Evolutionary conservation across 768 basidiomycete genomes (phyloP).

Genomic region (Boletus reticuloceps): DNA sequence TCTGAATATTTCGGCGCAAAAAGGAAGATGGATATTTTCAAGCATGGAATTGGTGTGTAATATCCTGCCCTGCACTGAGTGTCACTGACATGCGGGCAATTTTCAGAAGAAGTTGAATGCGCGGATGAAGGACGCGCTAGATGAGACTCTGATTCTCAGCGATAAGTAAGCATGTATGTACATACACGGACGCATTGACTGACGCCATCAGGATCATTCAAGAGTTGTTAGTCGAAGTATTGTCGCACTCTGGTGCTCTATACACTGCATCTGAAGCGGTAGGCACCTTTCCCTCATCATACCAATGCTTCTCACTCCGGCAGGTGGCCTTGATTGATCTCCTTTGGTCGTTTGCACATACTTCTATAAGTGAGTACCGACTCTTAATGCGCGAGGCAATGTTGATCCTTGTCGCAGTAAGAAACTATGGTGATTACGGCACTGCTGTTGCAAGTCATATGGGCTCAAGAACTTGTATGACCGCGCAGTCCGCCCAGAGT

Average conservation of each 20-base stretch:
- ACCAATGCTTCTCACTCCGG: not conserved
- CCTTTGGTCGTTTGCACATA: conserved; percentile 84
- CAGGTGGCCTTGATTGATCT: conserved; percentile 89
- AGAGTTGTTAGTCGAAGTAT: conserved; percentile 67
- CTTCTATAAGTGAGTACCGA: conserved; percentile 64
- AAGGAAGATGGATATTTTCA: conserved; percentile 72
- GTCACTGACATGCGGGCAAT: not conserved
- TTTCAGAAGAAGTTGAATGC: conserved; percentile 82
- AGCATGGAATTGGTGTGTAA: conserved; percentile 74
- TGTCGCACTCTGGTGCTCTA: conserved; percentile 71
- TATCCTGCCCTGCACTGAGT: not conserved
- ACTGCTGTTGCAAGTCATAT: not conserved
- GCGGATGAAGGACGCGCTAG: conserved; percentile 86
- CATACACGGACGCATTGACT: not conserved
- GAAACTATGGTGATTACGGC: conserved; percentile 43
- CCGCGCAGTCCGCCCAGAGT: conserved; percentile 78
- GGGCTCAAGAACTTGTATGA: not conserved
- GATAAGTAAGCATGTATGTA: conserved; percentile 50
- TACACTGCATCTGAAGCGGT: conserved; percentile 93
- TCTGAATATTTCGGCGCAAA: conserved; percentile 62
- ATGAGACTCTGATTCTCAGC: conserved; percentile 85
- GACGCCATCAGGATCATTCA: conserved; percentile 62
- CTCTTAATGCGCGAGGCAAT: not conserved
- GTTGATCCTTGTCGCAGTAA: conserved; percentile 32
- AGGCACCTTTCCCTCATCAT: not conserved